Evolutionary conservation across 768 basidiomycete species (phyloP).

Genomic region (Mycena filopes): DNA sequence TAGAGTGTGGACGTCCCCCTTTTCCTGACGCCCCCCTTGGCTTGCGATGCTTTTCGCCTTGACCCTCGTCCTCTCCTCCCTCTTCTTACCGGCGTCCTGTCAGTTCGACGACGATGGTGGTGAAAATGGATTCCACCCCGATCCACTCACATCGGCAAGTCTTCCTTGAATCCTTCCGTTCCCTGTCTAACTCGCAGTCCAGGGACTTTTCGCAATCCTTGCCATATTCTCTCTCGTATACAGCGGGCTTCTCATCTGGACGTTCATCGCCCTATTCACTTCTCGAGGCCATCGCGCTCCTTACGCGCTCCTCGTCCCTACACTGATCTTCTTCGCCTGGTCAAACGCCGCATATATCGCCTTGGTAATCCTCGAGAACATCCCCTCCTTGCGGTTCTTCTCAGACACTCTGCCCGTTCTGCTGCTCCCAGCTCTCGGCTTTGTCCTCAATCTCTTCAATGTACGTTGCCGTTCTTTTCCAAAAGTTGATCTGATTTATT

Average conservation of each 20-base stretch:
- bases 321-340: constrained; percentile 23
- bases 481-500: too few relatives aligned
- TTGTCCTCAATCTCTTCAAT: constrained; percentile 13
- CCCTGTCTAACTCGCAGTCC: neutral
- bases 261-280: constrained; percentile 19
- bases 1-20: neutral
- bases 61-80: constrained; percentile 16
- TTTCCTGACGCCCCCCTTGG: neutral
- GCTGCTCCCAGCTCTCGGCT: constrained; percentile 8
- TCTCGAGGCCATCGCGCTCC: constrained; percentile 26
- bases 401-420: constrained; percentile 1
- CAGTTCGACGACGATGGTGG: neutral
- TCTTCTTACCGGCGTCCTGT: constrained; percentile 23
- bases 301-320: constrained; percentile 27
- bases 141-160: constrained; percentile 19
- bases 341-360: constrained; percentile 26
- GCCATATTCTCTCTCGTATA: constrained; percentile 26
- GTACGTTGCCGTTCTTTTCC: too few relatives aligned
- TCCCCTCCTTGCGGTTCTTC: neutral
- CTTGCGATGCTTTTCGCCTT: constrained; percentile 9
- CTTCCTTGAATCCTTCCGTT: neutral
- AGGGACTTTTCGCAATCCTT: constrained; percentile 26
- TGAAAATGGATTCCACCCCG: constrained; percentile 23
- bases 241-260: constrained; percentile 16
- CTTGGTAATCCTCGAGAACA: constrained; percentile 21